Base-by-base conservation (phyloP, 805 yeast genomes). In the Candida lessepsii region DNA sequence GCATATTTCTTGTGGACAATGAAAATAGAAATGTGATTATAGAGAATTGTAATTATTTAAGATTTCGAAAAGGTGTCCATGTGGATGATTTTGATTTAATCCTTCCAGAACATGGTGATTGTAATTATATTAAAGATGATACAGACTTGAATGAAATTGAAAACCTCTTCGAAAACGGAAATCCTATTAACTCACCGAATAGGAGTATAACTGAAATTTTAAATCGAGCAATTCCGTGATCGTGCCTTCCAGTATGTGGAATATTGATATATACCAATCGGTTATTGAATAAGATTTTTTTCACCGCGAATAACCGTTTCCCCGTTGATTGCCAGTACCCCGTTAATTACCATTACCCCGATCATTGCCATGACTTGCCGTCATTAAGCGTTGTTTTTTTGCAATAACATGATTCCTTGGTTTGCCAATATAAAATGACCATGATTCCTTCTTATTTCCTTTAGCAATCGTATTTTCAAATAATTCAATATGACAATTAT, bases 11-110 rank as follows among this genome's bases (percentile, higher is more conserved):
- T 4, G 28, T 32, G 4, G 36, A 23, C 5, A 37, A 29, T 19
- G 26, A 24, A 3, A 32, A 32, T 13, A 41, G 53, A 31, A 51
- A 56, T 14, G 48, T 64, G 2, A 51, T 65, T 8, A 56, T 64
- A 8, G 73, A 68, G 42, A 44, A 56, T 21, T 58, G 71, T 36
- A 23, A 30, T 4, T 37, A 35, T 4, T 19, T 63, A 23, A 35
- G 32, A 11, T 46, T 58, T 16, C 18, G 19, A 13, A 32, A 23
- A 5, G 19, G 32, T 3, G 42, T 37, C 2, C 30, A 42, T 14
- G 57, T 63, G 6, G 65, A 61, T 41, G 68, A 63, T 46, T 63
- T 63, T 40, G 54, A 50, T 39, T 53, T 51, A n/a, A 23, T 29
- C 3, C 24, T 36, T 13, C 30, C 17, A 6, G 9, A 5, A 4